phyloP scores from a whole-genome alignment of 1,284 basidiomycete genomes.

The Microbotryum silenes-acaulis region DNA sequence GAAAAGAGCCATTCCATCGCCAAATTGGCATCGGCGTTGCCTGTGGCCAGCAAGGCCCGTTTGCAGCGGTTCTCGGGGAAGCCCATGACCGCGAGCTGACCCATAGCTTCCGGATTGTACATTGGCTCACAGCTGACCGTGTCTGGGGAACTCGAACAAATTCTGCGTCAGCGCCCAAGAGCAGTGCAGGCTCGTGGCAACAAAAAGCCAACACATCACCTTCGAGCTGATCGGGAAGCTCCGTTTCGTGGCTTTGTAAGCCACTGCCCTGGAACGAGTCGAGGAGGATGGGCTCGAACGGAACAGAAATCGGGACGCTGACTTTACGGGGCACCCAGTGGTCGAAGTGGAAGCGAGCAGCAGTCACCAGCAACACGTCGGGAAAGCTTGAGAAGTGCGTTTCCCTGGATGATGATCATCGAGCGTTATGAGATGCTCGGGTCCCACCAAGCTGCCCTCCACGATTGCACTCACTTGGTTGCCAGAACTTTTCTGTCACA shows the following conservation, averaged over 20 bases:
- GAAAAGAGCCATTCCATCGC: slow-evolving; percentile 95
- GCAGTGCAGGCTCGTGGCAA: not conserved
- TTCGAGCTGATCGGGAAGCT: slow-evolving; percentile 55
- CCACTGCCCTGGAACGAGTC: slow-evolving; percentile 67
- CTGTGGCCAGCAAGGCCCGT: slow-evolving; percentile 82
- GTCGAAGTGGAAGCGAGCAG: slow-evolving; percentile 89
- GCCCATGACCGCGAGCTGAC: slow-evolving; percentile 74
- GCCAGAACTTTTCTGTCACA: slow-evolving; percentile 61
- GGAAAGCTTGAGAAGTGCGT: slow-evolving; percentile 79
- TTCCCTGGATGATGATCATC: slow-evolving; percentile 49
- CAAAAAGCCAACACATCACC: slow-evolving; percentile 37
- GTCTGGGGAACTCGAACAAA: not conserved
- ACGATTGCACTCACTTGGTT: slow-evolving; percentile 48
- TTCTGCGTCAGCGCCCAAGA: not conserved
- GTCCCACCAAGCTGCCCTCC: no score
- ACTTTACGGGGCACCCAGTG: slow-evolving; percentile 97
- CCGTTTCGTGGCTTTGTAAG: slow-evolving; percentile 62
- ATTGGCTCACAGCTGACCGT: slow-evolving; percentile 33
- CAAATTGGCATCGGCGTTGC: slow-evolving; percentile 64
- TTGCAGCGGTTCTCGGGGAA: slow-evolving; percentile 75
- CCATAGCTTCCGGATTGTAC: slow-evolving; percentile 66
- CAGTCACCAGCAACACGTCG: slow-evolving; percentile 77
- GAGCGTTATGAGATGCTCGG: not conserved
- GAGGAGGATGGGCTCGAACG: slow-evolving; percentile 56
- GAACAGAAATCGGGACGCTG: slow-evolving; percentile 77